Evolutionary conservation across 495 filamentous ascomycete genomes (phyloP).

Genomic region (Neurospora tetraspora): DNA sequence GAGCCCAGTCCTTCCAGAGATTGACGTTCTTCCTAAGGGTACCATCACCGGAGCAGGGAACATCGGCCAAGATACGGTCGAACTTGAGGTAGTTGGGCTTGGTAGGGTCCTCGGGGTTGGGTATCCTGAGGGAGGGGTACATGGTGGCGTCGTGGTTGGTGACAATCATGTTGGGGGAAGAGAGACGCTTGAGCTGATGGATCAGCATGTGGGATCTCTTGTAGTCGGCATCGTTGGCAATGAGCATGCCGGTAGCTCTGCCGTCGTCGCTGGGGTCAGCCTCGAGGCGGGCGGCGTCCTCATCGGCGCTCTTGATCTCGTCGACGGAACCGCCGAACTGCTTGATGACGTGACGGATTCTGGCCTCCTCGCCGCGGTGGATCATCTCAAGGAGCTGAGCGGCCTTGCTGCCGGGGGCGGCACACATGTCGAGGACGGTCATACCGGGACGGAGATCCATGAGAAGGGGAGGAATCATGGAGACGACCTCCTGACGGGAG

Average conservation of each 20-base stretch:
- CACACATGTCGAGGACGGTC: conserved; percentile 89
- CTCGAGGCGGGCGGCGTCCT: conserved; percentile 37
- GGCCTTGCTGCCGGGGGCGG: conserved; percentile 92
- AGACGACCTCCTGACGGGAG: conserved; percentile 90
- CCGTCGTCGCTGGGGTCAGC: conserved; percentile 66
- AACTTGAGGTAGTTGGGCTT: conserved; percentile 80
- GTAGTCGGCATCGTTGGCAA: conserved; percentile 94
- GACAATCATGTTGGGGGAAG: conserved; percentile 92
- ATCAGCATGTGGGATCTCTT: conserved; percentile 92
- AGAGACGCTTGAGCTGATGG: conserved; percentile 92
- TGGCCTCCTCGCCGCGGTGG: conserved; percentile 79
- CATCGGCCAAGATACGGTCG: conserved; percentile 90
- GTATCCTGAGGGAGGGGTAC: conserved; percentile 81
- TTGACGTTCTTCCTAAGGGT: conserved; percentile 83
- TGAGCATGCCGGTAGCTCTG: conserved; percentile 77
- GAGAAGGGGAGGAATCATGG: conserved; percentile 94
- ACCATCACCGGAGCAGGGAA: conserved; percentile 93
- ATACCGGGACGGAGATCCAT: conserved; percentile 87
- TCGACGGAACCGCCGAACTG: conserved; percentile 44
- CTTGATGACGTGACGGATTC: conserved; percentile 51
- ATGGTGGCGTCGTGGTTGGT: conserved; percentile 97
- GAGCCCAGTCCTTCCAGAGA: conserved; percentile 91
- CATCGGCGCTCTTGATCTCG: conserved; percentile 35
- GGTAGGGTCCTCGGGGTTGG: conserved; percentile 38
- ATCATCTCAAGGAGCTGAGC: conserved; percentile 92